Evolutionary conservation across 2,329 filamentous ascomycete genomes (phyloP), one percentile per base, ranked within the genome.

Genomic region (Xylariales sp.): DNA sequence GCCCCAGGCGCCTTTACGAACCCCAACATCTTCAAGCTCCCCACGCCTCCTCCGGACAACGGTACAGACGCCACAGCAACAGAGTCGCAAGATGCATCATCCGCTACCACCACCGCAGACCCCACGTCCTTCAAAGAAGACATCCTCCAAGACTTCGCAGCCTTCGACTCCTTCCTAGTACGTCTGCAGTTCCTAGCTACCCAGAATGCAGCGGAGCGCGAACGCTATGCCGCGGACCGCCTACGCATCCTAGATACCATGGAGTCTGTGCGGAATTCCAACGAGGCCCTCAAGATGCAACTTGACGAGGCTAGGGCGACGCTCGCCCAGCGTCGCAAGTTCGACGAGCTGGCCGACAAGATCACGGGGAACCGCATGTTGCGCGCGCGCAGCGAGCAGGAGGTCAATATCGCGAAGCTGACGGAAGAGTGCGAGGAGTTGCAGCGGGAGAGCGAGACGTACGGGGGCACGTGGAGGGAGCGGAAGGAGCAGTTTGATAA

Each of bases 391-490:
- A 86, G 88, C 47, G 90, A 96, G 56, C 88, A 95, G 61, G 71
- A 80, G 44, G 73, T 78, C 12, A 85, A 86, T 54, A 73, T 96
- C 42, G 78, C 77, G 48, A 95, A 94, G 66, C 72, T 96, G 24
- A 83, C 90, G 58, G 82, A 87, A 31, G 91, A 97, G 67, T 96
- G 94, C 62, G 78, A 80, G 29, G 88, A 95, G 59, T 70, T 97
- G 45, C 84, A 94, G 66, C 79, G 80, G 49, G 89, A 97, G 69
- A 88, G 87, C 56, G 77, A 79, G 56, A 82, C 86, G 27, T 94
- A 94, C 60, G 84, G 80, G 36, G 77, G 74, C 49, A 93, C 88
- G 0, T 96, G 90, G 90, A 72, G 78, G 31, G 89, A 95, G 64
- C 76, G 91, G 28, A 73, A 85, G 47, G 86, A 88, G 52, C 88